These are phyloP conservation scores for Ochromonadaceae sp. DNA, from an alignment of 352 stramenopile genomes.

Conservation along the genomic window DNA sequence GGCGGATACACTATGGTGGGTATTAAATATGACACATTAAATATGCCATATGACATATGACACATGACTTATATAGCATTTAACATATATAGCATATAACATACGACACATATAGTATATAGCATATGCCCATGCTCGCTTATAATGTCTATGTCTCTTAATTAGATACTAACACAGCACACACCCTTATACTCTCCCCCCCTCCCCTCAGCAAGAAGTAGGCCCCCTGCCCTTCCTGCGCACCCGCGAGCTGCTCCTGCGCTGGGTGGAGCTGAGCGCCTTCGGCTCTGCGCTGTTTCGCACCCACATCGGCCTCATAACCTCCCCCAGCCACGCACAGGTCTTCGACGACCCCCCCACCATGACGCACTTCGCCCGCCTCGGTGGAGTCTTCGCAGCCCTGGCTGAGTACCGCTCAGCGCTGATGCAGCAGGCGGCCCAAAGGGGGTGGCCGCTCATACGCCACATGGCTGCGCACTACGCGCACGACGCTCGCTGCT, in stretches of 20 bases:
- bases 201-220: not conserved
- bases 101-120: too few relatives aligned
- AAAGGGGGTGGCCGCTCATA: conserved; percentile 24
- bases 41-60: too few relatives aligned
- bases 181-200: too few relatives aligned
- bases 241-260: conserved; percentile 26
- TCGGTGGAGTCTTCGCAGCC: conserved; percentile 21
- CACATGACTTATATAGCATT: too few relatives aligned
- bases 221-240: conserved; percentile 19
- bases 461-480: conserved; percentile 17
- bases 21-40: too few relatives aligned
- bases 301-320: conserved; percentile 28
- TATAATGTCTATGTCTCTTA: too few relatives aligned
- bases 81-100: too few relatives aligned
- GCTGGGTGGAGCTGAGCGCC: conserved; percentile 32
- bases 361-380: conserved; percentile 26
- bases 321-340: conserved; percentile 23
- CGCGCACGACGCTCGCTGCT: not conserved
- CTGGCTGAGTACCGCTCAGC: conserved; percentile 22
- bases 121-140: too few relatives aligned
- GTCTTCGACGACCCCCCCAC: conserved; percentile 19
- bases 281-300: conserved; percentile 33
- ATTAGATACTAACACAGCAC: too few relatives aligned
- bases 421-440: conserved; percentile 26
- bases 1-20: conserved; percentile 35